Percentiles rank a stretch among this genome's conserved stretches.
phyloP scores from a whole-genome alignment of 305 asterid species.

The Petunia hybrid region DNA sequence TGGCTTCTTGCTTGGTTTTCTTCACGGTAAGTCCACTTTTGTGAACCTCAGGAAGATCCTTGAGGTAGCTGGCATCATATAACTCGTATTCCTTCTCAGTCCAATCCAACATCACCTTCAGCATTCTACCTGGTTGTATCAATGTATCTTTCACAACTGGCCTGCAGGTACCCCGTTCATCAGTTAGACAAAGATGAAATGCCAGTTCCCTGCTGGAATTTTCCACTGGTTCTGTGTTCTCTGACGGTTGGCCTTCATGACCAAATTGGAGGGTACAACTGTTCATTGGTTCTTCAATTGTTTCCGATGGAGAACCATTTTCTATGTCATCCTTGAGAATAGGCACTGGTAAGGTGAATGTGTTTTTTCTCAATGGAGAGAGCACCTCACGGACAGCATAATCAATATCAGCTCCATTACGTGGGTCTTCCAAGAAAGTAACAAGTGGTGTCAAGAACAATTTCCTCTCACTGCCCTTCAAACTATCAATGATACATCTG shows the following conservation, averaged over 20 bases:
- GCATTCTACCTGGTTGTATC: conserved; percentile 51
- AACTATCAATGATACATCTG: conserved; percentile 49
- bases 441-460: conserved; percentile 83
- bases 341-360: conserved; percentile 46
- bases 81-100: conserved; percentile 65
- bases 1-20: conserved; percentile 85
- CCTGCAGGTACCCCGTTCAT: conserved; percentile 68
- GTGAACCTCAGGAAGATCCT: conserved; percentile 84
- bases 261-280: conserved; percentile 47
- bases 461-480: conserved; percentile 72
- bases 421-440: conserved; percentile 77
- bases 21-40: conserved; percentile 72
- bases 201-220: conserved; percentile 61
- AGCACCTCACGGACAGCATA: conserved; percentile 69
- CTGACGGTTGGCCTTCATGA: conserved; percentile 45
- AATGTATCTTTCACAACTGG: conserved; percentile 68
- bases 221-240: conserved; percentile 55
- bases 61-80: conserved; percentile 71
- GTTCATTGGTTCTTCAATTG: conserved; percentile 45
- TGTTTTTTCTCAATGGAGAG: conserved; percentile 64
- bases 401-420: conserved; percentile 68
- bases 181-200: conserved; percentile 65
- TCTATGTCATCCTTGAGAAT: conserved; percentile 42
- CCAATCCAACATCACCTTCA: conserved; percentile 78
- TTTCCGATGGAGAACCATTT: conserved; percentile 45